Evolutionary conservation across 148 eudicot genomes (phyloP).

Genomic region (Beta vulgaris): DNA sequence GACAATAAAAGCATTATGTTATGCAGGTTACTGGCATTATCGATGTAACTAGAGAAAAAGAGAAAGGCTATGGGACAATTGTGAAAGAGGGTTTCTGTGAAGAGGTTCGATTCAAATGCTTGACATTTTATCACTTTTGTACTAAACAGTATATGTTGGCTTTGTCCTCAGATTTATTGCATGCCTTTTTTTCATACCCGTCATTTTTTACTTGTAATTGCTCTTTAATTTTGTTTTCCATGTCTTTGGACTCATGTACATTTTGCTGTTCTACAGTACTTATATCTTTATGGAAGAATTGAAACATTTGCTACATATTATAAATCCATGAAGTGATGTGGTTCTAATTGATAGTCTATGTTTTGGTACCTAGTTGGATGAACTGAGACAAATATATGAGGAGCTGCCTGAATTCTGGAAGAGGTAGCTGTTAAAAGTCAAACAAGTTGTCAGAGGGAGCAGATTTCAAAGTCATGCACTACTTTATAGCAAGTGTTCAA

Average conservation of each 20-base stretch:
- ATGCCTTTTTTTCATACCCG: background rate
- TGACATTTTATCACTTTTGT: constrained; percentile 13
- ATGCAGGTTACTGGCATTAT: constrained; percentile 82
- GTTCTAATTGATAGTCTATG: constrained; percentile 18
- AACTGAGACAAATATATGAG: constrained; percentile 93
- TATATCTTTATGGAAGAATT: constrained; percentile 4
- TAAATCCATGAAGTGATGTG: background rate
- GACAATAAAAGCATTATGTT: constrained; percentile 7
- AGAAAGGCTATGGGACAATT: constrained; percentile 76
- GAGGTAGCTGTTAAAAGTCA: constrained; percentile 47
- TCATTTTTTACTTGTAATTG: background rate
- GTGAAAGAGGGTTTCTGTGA: constrained; percentile 94
- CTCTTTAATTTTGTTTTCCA: background rate
- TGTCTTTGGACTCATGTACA: constrained; percentile 3
- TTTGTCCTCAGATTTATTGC: background rate
- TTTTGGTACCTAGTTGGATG: constrained; percentile 65
- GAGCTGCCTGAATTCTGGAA: constrained; percentile 91
- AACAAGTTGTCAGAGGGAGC: constrained; percentile 4
- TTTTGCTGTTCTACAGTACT: background rate
- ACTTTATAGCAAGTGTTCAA: constrained; percentile 8
- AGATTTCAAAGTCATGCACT: constrained; percentile 12
- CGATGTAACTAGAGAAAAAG: constrained; percentile 81
- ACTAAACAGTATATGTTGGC: background rate
- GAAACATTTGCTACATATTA: background rate
- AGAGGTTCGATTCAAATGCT: constrained; percentile 53